Base-by-base conservation (phyloP, 2,329 filamentous ascomycete genomes). In the Trichoderma sp. region DNA sequence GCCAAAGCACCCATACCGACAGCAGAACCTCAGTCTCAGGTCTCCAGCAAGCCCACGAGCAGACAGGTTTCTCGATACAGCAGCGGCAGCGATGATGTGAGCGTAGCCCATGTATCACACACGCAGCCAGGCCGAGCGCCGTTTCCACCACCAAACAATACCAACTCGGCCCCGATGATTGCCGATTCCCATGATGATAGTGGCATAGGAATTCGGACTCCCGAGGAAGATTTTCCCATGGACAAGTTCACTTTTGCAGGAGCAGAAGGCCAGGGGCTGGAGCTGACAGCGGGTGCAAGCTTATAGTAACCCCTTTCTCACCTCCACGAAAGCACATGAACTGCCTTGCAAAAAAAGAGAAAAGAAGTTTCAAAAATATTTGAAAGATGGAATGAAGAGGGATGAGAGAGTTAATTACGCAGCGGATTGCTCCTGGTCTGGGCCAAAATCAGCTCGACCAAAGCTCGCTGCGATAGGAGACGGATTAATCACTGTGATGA, bases 171-270 rank as follows among this genome's bases (percentile, higher is more conserved):
- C 77, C 71, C 80, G 1, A 76, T 81, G 77, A 78, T 75, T 27
- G 80, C 86, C 75, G 87, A 88, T 75, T 84, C 81, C 3, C 90
- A 92, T 76, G 93, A 95, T 78, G 93, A 95, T 78, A 95, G 93
- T 80, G 93, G 92, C 1, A 95, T 95, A 76, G 92, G 92, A 35
- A 92, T 95, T 79, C 86, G 90, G 68, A 92, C 91, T 5, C 91
- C 91, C 1, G 91, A 93, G 71, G 91, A 92, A 73, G 91, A 93
- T 31, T 91, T 91, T 64, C 85, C 88, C 1, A 87, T 90, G 81
- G 89, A 90, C 71, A 92, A 92, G 80, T 92, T 88, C 80, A 85
- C 86, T 11, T 88, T 87, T 75, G 79, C 84, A 14, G 82, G 82
- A 50, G 76, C 81, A 31, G 84, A 86, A 38, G 81, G 80, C 31